Conservation (phyloP, 805 yeast genomes). For the Cyberlindnera mississippiensis region DNA sequence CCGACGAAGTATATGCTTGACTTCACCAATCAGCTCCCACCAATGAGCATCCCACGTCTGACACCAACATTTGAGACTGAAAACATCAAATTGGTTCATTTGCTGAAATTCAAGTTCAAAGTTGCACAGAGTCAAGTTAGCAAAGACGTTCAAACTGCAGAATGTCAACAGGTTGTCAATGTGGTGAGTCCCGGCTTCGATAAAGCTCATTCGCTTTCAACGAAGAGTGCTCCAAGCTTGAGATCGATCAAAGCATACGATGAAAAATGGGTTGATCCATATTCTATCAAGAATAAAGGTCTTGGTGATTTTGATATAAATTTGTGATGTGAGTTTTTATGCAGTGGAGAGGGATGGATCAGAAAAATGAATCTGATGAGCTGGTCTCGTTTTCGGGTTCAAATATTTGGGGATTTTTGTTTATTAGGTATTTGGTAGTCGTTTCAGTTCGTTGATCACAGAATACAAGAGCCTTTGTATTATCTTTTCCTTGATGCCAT, state of each 20-base stretch:
- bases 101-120: conserved; percentile 5
- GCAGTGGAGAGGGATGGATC: background rate
- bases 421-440: too few relatives aligned
- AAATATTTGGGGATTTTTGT: too few relatives aligned
- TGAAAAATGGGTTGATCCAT: background rate
- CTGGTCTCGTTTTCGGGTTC: too few relatives aligned
- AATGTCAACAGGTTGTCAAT: conserved; percentile 3
- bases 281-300: background rate
- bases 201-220: background rate
- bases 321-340: background rate
- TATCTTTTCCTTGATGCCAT: too few relatives aligned
- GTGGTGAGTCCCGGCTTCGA: background rate
- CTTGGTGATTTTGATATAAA: background rate
- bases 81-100: conserved; percentile 6
- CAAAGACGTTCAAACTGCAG: conserved; percentile 1
- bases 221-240: background rate
- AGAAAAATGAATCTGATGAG: too few relatives aligned
- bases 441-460: too few relatives aligned
- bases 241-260: background rate
- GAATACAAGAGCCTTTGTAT: too few relatives aligned
- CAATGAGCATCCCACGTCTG: conserved; percentile 5
- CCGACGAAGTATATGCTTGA: conserved; percentile 8
- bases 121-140: background rate
- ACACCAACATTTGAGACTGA: conserved; percentile 3
- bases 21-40: conserved; percentile 3